Percentiles rank a stretch among this genome's conserved stretches.
Evolutionary conservation across 2,329 filamentous ascomycete species (phyloP).

Genomic region (Phaeophleospora eucalypticola): DNA sequence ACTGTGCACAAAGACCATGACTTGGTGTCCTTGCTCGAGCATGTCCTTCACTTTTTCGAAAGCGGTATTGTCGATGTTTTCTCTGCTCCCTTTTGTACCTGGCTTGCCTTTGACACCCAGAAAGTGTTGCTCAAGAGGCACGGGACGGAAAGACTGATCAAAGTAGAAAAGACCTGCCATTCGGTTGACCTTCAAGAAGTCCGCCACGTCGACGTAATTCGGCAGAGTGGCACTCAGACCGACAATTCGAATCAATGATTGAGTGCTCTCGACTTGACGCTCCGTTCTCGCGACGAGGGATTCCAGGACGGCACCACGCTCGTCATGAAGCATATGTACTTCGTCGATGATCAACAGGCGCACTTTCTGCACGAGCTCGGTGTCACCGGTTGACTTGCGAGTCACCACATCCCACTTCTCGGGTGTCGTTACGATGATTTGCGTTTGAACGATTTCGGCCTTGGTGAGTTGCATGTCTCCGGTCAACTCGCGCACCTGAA

Average conservation of each 20-base stretch:
- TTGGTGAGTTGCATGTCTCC: constrained; percentile 99
- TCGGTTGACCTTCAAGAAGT: constrained; percentile 94
- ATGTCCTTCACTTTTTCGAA: constrained; percentile 96
- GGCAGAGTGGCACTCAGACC: constrained; percentile 92
- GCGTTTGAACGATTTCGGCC: constrained; percentile 88
- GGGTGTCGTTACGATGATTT: constrained; percentile 97
- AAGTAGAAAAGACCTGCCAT: constrained; percentile 94
- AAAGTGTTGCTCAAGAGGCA: constrained; percentile 95
- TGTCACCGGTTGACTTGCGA: constrained; percentile 93
- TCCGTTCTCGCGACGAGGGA: constrained; percentile 93
- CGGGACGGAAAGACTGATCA: constrained; percentile 89
- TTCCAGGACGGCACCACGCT: constrained; percentile 91
- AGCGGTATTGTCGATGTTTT: constrained; percentile 80
- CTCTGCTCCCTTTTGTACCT: constrained; percentile 72
- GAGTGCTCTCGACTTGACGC: constrained; percentile 94
- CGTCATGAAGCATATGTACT: constrained; percentile 98
- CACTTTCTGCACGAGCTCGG: constrained; percentile 95
- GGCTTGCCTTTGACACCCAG: constrained; percentile 92
- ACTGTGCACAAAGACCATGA: constrained; percentile 99
- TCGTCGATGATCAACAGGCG: constrained; percentile 95
- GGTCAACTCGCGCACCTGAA: constrained; percentile 88
- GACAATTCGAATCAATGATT: constrained; percentile 93
- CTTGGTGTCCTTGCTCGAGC: constrained; percentile 85
- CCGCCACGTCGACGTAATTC: constrained; percentile 94
- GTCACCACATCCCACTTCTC: constrained; percentile 99